Conservation (phyloP, 2,329 filamentous ascomycete genomes). For the Hyphodiscus sp. region DNA sequence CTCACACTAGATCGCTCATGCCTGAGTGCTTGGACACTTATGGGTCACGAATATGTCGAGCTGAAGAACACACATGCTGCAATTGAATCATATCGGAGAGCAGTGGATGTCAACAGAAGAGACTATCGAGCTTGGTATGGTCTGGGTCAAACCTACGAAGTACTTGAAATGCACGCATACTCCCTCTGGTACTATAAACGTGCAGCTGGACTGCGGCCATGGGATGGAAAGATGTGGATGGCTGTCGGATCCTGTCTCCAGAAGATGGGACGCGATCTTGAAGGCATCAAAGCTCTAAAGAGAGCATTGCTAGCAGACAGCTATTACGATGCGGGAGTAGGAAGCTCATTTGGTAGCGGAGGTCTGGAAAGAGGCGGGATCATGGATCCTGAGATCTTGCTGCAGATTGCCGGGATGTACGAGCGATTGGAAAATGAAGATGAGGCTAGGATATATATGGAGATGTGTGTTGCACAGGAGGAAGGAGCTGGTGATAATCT, state of each 20-base stretch:
- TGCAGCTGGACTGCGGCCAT: constrained; percentile 84
- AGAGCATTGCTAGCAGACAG: constrained; percentile 82
- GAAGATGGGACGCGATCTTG: constrained; percentile 78
- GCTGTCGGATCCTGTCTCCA: constrained; percentile 88
- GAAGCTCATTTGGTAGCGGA: constrained; percentile 34
- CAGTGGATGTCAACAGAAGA: constrained; percentile 90
- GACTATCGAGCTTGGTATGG: constrained; percentile 99
- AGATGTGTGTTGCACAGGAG: constrained; percentile 88
- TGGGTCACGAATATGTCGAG: constrained; percentile 98
- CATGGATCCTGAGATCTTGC: constrained; percentile 83
- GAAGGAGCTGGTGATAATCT: constrained; percentile 52
- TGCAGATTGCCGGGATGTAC: constrained; percentile 86
- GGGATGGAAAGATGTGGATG: constrained; percentile 98
- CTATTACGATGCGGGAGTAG: constrained; percentile 65
- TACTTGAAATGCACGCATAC: constrained; percentile 97
- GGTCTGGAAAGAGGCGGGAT: constrained; percentile 43
- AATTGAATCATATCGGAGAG: constrained; percentile 92
- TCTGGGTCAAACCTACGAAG: constrained; percentile 92
- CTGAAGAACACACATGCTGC: constrained; percentile 98
- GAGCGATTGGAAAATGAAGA: constrained; percentile 71
- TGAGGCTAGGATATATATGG: constrained; percentile 90
- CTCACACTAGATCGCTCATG: constrained; percentile 85
- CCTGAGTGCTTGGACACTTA: constrained; percentile 92
- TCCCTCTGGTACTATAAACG: constrained; percentile 97
- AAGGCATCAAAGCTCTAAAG: constrained; percentile 93